A percentile compares a stretch with the other conserved stretches of the same genome.
Conservation (phyloP, 257 asterid genomes). For the Solanum bulbocastanum region DNA sequence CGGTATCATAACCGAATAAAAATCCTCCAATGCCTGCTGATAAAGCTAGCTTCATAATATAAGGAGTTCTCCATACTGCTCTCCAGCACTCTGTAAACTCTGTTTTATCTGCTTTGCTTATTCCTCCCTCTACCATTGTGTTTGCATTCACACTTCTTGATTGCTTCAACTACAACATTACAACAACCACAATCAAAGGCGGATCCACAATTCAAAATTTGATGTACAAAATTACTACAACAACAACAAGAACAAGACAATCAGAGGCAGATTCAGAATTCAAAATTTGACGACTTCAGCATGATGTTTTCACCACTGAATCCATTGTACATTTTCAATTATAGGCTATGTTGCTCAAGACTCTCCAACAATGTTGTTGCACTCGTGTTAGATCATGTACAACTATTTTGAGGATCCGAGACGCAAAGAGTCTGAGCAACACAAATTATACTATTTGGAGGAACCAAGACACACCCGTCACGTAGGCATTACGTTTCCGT, state of each 20-base stretch:
- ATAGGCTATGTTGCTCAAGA: not conserved
- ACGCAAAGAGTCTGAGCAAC: not conserved
- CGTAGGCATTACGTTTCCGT: not conserved
- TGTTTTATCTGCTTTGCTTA: slow-evolving; percentile 15
- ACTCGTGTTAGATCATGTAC: not conserved
- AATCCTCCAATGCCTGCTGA: slow-evolving; percentile 36
- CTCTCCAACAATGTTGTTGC: not conserved
- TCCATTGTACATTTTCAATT: not conserved
- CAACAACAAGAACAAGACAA: not conserved
- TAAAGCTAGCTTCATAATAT: slow-evolving; percentile 27
- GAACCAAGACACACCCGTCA: not conserved
- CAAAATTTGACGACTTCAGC: not conserved
- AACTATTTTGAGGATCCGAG: not conserved
- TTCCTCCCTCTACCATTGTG: slow-evolving; percentile 27
- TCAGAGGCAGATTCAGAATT: not conserved
- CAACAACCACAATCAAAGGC: not conserved
- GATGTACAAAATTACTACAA: not conserved
- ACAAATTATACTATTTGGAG: not conserved
- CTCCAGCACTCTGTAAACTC: slow-evolving; percentile 29
- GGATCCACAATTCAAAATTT: not conserved
- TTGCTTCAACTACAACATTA: not conserved
- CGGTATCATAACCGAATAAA: slow-evolving; percentile 27
- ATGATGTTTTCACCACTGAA: not conserved
- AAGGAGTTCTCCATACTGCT: slow-evolving; percentile 24
- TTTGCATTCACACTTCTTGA: not conserved